phyloP scores from a whole-genome alignment of 768 basidiomycete species.

The Albatrellus ellisii region DNA sequence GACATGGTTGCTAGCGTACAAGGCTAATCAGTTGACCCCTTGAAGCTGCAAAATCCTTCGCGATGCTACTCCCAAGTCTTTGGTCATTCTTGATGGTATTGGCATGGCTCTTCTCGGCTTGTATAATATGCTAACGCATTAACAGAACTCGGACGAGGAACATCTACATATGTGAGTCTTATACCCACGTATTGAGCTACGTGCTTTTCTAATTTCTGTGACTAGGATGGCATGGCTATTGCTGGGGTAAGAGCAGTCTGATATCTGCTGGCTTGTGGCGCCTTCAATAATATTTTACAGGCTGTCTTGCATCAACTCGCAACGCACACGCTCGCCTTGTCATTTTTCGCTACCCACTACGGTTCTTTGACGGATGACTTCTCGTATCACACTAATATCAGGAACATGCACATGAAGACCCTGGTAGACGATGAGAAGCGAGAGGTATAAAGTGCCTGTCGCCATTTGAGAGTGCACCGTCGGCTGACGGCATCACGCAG shows the following conservation, averaged over 20 bases:
- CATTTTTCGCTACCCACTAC: slow-evolving; percentile 98
- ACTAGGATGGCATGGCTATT: slow-evolving; percentile 95
- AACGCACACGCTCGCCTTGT: slow-evolving; percentile 80
- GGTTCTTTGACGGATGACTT: slow-evolving; percentile 93
- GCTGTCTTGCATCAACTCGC: slow-evolving; percentile 92
- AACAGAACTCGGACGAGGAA: slow-evolving; percentile 89
- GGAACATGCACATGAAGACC: slow-evolving; percentile 94
- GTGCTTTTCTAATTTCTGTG: slow-evolving; percentile 7
- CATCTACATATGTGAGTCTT: slow-evolving; percentile 72
- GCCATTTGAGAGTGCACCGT: not conserved
- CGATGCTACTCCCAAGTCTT: slow-evolving; percentile 84
- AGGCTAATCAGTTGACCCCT: too few species aligned
- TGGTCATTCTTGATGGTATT: slow-evolving; percentile 92
- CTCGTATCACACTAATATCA: slow-evolving; percentile 81
- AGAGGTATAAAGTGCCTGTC: slow-evolving; percentile 38
- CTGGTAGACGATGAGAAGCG: slow-evolving; percentile 86
- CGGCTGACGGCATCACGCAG: slow-evolving; percentile 24
- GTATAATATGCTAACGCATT: not conserved
- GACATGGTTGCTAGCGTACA: too few species aligned
- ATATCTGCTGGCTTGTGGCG: not conserved
- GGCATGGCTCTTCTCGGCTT: slow-evolving; percentile 14
- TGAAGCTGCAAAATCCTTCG: slow-evolving; percentile 82
- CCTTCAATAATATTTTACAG: slow-evolving; percentile 21
- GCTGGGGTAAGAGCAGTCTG: slow-evolving; percentile 48
- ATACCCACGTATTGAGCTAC: not conserved